Conservation (phyloP, 208 protist genomes). For the Trypanosomatidae sp. region DNA sequence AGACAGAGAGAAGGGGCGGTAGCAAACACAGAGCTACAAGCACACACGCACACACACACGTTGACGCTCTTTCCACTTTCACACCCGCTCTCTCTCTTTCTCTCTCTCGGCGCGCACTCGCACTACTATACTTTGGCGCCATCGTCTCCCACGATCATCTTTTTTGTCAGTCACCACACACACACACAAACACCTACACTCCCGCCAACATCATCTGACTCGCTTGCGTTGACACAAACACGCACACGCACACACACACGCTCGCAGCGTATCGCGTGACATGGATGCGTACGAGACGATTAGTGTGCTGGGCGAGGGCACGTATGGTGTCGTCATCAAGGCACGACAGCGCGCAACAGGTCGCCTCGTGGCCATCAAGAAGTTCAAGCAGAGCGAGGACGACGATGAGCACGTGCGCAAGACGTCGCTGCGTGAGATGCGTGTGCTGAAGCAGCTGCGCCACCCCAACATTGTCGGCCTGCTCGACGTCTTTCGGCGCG, state of each 20-base stretch:
- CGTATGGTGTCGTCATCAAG: constrained; percentile 93
- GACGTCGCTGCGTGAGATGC: constrained; percentile 88
- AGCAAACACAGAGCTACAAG: background rate
- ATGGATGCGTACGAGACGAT: constrained; percentile 92
- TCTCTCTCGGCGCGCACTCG: background rate
- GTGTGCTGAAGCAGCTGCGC: constrained; percentile 89
- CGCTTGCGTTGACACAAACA: background rate
- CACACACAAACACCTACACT: too few species aligned
- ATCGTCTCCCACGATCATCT: background rate
- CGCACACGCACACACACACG: too few species aligned
- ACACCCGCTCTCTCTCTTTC: background rate
- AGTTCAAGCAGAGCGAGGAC: constrained; percentile 93
- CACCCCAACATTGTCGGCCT: constrained; percentile 93
- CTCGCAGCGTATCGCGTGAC: background rate
- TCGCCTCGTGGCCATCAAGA: constrained; percentile 93
- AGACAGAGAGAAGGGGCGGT: background rate
- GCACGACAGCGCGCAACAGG: constrained; percentile 86
- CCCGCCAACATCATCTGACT: too few species aligned
- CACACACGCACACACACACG: background rate
- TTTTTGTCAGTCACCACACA: background rate
- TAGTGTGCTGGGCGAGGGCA: constrained; percentile 87
- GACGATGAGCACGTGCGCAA: constrained; percentile 91
- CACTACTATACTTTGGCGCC: background rate
- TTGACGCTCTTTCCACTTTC: background rate
- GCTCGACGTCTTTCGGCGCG: constrained; percentile 86